These are phyloP conservation scores for Scheffersomyces coipomensis DNA, from an alignment of 805 yeast species.

Conservation along the genomic window DNA sequence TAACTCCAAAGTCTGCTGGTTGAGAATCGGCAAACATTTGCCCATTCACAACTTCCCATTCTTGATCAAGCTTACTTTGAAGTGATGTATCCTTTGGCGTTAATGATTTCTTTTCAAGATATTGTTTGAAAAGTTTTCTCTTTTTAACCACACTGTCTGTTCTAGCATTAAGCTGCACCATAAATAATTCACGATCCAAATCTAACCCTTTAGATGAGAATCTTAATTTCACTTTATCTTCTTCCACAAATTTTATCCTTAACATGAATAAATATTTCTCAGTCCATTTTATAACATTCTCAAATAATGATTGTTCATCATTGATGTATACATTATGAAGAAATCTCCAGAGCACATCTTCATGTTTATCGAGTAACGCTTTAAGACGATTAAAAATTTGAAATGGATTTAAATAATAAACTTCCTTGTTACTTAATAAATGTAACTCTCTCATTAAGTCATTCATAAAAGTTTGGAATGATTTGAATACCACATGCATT, in stretches of 20 bases:
- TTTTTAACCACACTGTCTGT: slow-evolving; percentile 36
- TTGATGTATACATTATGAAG: slow-evolving; percentile 79
- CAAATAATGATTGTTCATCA: slow-evolving; percentile 71
- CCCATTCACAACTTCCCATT: slow-evolving; percentile 47
- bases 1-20: slow-evolving; percentile 36
- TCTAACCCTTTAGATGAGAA: slow-evolving; percentile 19
- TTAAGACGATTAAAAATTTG: slow-evolving; percentile 70
- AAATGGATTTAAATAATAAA: slow-evolving; percentile 45
- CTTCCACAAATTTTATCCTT: slow-evolving; percentile 53
- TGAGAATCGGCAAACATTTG: slow-evolving; percentile 22
- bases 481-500: slow-evolving; percentile 36
- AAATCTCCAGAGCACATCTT: slow-evolving; percentile 68
- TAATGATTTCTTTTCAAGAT: slow-evolving; percentile 22
- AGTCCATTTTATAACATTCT: slow-evolving; percentile 72
- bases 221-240: slow-evolving; percentile 35
- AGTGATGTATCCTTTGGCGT: slow-evolving; percentile 3
- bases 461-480: slow-evolving; percentile 36
- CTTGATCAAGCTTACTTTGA: slow-evolving; percentile 23
- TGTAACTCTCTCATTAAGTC: slow-evolving; percentile 69
- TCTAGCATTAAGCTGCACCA: slow-evolving; percentile 38
- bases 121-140: slow-evolving; percentile 36
- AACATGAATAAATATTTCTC: slow-evolving; percentile 62
- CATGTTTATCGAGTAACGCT: slow-evolving; percentile 66
- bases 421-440: slow-evolving; percentile 52
- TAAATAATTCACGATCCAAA: slow-evolving; percentile 32